These are phyloP conservation scores for Chlamydomonas eustigma DNA, from an alignment of 139 green algal genomes.

Conservation along the genomic window DNA sequence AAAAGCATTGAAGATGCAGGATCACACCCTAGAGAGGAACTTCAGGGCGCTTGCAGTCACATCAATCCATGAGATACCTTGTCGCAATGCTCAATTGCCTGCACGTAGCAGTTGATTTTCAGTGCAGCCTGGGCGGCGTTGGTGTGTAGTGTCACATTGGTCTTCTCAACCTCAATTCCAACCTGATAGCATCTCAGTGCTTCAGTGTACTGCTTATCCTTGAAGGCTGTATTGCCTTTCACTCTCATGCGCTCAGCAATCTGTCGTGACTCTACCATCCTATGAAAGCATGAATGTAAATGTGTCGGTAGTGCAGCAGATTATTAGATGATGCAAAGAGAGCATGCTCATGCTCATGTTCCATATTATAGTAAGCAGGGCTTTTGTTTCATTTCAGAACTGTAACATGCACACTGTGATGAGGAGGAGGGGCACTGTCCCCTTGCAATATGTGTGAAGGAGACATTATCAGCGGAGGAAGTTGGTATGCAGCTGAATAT, in stretches of 20 bases:
- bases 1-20: no score
- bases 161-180: conserved; percentile 56
- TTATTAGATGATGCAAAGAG: no score
- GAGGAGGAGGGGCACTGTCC: no score
- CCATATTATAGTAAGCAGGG: no score
- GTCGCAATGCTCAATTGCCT: conserved; percentile 76
- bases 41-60: no score
- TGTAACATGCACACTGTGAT: no score
- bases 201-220: conserved; percentile 43
- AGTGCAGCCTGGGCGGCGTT: conserved; percentile 73
- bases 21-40: no score
- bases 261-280: conserved; percentile 67
- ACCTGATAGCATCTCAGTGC: conserved; percentile 65
- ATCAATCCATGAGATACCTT: conserved; percentile 44
- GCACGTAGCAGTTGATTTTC: conserved; percentile 67
- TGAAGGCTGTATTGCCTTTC: conserved; percentile 60
- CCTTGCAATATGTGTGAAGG: no score
- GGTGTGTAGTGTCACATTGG: conserved; percentile 68
- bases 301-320: background rate
- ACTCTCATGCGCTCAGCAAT: conserved; percentile 59
- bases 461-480: no score
- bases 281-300: conserved; percentile 21
- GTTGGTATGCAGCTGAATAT: no score
- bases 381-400: no score
- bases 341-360: no score